Conservation (phyloP, 805 yeast species). For the Candida koratica region DNA sequence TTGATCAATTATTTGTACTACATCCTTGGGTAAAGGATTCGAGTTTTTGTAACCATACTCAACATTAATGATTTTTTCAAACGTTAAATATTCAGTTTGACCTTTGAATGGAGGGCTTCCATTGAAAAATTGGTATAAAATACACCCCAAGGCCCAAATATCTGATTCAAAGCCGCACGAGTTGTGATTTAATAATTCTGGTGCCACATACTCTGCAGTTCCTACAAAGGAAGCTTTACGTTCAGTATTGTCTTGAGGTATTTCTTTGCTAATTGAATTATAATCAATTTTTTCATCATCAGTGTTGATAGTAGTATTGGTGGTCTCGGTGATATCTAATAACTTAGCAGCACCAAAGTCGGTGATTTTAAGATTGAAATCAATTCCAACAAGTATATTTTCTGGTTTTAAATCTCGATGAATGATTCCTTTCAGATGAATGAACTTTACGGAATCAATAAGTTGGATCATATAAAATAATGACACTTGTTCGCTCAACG, state of each 20-base stretch:
- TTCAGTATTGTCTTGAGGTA: slow-evolving; percentile 19
- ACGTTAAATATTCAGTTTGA: slow-evolving; percentile 75
- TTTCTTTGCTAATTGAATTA: slow-evolving; percentile 22
- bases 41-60: slow-evolving; percentile 52
- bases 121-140: slow-evolving; percentile 73
- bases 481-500: slow-evolving; percentile 69
- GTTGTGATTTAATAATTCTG: slow-evolving; percentile 77
- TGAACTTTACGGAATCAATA: slow-evolving; percentile 85
- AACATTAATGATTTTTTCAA: slow-evolving; percentile 78
- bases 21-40: slow-evolving; percentile 28
- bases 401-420: slow-evolving; percentile 96
- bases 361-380: slow-evolving; percentile 85
- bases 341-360: slow-evolving; percentile 98
- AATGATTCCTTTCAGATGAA: slow-evolving; percentile 84
- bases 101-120: slow-evolving; percentile 92
- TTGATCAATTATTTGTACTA: slow-evolving; percentile 28
- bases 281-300: slow-evolving; percentile 36
- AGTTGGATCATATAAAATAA: slow-evolving; percentile 82
- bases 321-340: slow-evolving; percentile 27
- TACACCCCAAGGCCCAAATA: slow-evolving; percentile 94
- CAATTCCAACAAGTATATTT: slow-evolving; percentile 78
- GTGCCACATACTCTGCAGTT: slow-evolving; percentile 82
- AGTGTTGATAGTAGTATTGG: slow-evolving; percentile 8
- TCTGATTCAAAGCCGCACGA: slow-evolving; percentile 81
- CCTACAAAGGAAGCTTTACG: slow-evolving; percentile 82